Evolutionary conservation across 352 stramenopile species (phyloP).

Genomic region (Hyaloperonospora brassicae): DNA sequence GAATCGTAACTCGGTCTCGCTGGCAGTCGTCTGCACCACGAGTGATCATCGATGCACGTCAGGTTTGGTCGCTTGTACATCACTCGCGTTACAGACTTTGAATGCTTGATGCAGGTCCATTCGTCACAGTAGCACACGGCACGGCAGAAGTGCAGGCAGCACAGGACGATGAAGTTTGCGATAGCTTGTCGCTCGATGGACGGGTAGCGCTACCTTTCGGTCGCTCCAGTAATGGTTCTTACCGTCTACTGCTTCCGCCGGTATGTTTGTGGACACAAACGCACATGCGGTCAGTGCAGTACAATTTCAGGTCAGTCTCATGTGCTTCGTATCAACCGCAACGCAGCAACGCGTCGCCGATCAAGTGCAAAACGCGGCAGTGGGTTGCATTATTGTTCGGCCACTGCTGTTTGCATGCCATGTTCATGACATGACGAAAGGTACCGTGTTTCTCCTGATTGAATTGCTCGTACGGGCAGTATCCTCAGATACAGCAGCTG

Average conservation of each 20-base stretch:
- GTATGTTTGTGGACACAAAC: slow-evolving; percentile 89
- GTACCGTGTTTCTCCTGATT: too few species aligned
- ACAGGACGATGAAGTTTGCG: neutral
- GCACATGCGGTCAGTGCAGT: slow-evolving; percentile 86
- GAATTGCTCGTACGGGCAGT: too few species aligned
- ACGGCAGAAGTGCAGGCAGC: neutral
- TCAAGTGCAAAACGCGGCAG: slow-evolving; percentile 73
- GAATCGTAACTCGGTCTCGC: too few species aligned
- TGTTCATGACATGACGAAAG: too few species aligned
- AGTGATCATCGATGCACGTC: too few species aligned
- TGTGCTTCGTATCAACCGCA: slow-evolving; percentile 87
- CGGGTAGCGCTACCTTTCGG: slow-evolving; percentile 36
- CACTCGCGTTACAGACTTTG: slow-evolving; percentile 76
- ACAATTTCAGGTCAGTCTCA: slow-evolving; percentile 84
- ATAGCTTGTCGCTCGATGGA: too few species aligned
- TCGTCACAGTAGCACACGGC: slow-evolving; percentile 58
- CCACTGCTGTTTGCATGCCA: too few species aligned
- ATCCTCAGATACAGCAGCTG: too few species aligned
- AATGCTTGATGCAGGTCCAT: slow-evolving; percentile 92
- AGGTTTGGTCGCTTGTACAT: slow-evolving; percentile 28
- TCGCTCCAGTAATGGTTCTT: slow-evolving; percentile 87
- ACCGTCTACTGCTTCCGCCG: slow-evolving; percentile 9
- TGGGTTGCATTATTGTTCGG: too few species aligned
- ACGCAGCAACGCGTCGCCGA: slow-evolving; percentile 86
- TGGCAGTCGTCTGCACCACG: too few species aligned